Evolutionary conservation across 306 rosid genomes (phyloP).

Genomic region (Dalbergia cochinchinensis): DNA sequence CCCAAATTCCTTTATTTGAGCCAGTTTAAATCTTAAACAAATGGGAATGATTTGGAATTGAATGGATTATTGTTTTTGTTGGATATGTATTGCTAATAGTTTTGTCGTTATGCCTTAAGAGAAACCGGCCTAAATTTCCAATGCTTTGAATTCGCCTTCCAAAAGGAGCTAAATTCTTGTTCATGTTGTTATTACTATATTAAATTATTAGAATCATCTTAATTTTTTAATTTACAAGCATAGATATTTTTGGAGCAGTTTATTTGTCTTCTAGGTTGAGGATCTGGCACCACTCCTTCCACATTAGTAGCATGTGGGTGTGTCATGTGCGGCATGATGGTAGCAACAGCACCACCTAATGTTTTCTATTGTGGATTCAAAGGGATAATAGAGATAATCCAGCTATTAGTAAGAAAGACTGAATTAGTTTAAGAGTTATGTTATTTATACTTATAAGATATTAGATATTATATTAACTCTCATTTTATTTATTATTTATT

Average conservation of each 20-base stretch:
- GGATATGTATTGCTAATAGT: neutral
- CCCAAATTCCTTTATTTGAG: neutral
- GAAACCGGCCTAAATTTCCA: neutral
- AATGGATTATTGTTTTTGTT: neutral
- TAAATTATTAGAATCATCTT: slow-evolving; percentile 1
- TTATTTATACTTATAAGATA: too few species aligned
- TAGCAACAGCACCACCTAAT: slow-evolving; percentile 8
- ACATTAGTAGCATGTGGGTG: neutral
- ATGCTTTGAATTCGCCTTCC: slow-evolving; percentile 40
- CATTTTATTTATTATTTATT: too few species aligned
- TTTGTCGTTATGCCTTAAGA: slow-evolving; percentile 16
- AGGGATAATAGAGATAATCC: too few species aligned
- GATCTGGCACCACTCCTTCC: slow-evolving; percentile 28
- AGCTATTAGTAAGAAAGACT: too few species aligned
- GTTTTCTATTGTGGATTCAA: slow-evolving; percentile 12
- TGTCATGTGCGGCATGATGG: slow-evolving; percentile 34
- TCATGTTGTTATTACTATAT: neutral
- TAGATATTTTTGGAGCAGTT: slow-evolving; percentile 33
- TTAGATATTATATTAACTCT: too few species aligned
- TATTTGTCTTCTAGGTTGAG: slow-evolving; percentile 34
- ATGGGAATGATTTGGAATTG: neutral
- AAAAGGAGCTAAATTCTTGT: slow-evolving; percentile 23
- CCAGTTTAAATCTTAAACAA: neutral
- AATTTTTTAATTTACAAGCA: neutral
- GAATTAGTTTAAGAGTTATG: too few species aligned